Conservation (phyloP, 352 stramenopile species). For the Phytophthora sansomeana region DNA sequence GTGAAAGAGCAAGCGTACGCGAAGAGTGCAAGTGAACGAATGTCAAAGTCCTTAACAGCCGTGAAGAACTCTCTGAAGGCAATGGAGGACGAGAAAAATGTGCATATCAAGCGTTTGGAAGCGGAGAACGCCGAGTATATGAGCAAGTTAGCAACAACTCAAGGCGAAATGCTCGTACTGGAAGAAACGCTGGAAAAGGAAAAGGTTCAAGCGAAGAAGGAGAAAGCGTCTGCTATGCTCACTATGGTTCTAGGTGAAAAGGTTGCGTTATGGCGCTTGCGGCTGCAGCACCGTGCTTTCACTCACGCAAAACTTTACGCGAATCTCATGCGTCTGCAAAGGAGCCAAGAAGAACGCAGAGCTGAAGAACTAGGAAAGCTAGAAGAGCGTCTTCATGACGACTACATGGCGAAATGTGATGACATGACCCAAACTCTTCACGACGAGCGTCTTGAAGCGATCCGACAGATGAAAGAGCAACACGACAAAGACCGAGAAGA, state of each 20-base stretch:
- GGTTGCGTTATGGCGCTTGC: constrained; percentile 23
- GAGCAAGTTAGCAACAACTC: constrained; percentile 57
- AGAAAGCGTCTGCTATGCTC: constrained; percentile 39
- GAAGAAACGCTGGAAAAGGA: constrained; percentile 57
- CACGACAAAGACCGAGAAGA: constrained; percentile 63
- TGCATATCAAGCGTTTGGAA: constrained; percentile 56
- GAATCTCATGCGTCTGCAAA: constrained; percentile 1
- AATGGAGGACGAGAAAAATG: constrained; percentile 75
- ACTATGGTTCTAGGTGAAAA: constrained; percentile 33
- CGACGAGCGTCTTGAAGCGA: constrained; percentile 51
- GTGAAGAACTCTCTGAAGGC: constrained; percentile 68
- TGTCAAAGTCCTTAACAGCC: constrained; percentile 58
- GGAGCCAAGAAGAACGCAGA: constrained; percentile 12
- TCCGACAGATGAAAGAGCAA: constrained; percentile 51
- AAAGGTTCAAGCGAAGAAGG: constrained; percentile 35
- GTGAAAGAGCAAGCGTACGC: constrained; percentile 66
- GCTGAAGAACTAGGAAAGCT: constrained; percentile 39
- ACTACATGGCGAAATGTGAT: constrained; percentile 71
- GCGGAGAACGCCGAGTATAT: constrained; percentile 61
- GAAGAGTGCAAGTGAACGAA: constrained; percentile 59
- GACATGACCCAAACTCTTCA: constrained; percentile 62
- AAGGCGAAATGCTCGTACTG: constrained; percentile 65
- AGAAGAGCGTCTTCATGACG: constrained; percentile 51
- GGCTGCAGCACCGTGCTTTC: constrained; percentile 41
- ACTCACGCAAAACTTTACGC: constrained; percentile 8